Conservation (phyloP, 768 basidiomycete genomes). For the Hericium rajendrae region DNA sequence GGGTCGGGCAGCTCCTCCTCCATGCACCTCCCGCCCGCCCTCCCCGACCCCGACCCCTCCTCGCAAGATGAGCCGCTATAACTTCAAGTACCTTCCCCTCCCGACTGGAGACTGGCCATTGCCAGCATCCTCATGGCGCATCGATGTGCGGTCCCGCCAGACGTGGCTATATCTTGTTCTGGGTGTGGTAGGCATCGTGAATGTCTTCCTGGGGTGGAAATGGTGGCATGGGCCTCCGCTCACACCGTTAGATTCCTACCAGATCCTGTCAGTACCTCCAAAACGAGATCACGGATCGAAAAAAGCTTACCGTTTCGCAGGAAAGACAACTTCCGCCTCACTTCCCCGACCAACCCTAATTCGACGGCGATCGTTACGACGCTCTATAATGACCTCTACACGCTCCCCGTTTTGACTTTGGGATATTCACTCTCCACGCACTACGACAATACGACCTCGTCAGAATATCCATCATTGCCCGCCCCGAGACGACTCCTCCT, state of each 20-base stretch:
- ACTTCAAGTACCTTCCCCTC: background rate
- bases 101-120: background rate
- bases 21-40: too few relatives aligned
- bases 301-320: background rate
- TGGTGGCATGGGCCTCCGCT: background rate
- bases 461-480: background rate
- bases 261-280: background rate
- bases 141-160: background rate
- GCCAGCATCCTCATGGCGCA: background rate
- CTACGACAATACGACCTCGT: slow-evolving; percentile 10
- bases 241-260: slow-evolving; percentile 1
- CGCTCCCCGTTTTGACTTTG: slow-evolving; percentile 22
- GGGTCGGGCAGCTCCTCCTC: too few relatives aligned
- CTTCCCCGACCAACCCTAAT: background rate
- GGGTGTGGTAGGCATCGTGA: background rate
- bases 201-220: background rate
- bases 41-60: too few relatives aligned
- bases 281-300: background rate
- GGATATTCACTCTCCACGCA: slow-evolving; percentile 21
- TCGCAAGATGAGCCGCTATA: background rate
- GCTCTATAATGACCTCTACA: slow-evolving; percentile 24
- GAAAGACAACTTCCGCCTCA: background rate
- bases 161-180: background rate
- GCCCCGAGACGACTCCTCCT: slow-evolving; percentile 22
- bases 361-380: slow-evolving; percentile 21